Base-by-base conservation (phyloP, 352 stramenopile species). In the Phytophthora citricola region DNA sequence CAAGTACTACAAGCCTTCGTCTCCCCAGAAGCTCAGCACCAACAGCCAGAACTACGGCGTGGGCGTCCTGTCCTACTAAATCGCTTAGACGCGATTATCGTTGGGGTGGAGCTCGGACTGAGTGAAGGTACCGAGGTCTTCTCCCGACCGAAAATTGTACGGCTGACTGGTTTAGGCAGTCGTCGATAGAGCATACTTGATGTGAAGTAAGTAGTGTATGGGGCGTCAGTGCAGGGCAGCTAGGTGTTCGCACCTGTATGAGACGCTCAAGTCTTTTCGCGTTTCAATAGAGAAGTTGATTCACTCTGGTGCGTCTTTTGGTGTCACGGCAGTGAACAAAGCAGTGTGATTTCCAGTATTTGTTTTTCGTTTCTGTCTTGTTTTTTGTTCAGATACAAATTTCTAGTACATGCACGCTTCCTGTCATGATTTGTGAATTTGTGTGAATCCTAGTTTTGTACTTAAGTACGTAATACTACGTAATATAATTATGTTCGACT, bases 41-140 rank as follows among this genome's bases (percentile, higher is more conserved):
- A 71, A 46, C 49, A 71, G 36, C 49, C 26, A 66, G 34, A 71
- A 71, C 63, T 71, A 57, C 32, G 63, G 55, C 14, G 55, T 71
- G 47, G 63, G 63, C 12, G 12, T 17, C 15, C 36, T 41, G 36
- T 17, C 31, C 29, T 14, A 32, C 60, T 48, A 64, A 48, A 14
- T 31, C 36, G 24, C 24, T 20, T 51, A 36, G 11, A 38, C 12
- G 46, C 32, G 24, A 20, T 17, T n/a, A 17, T 15, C 15, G 7
- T n/a, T 31, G 11, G 36, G 36, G 36, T 26, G 34, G n/a, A 31
- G 20, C 49, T 62, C 12, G 11, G 11, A 31, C 46, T 20, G 41
- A 49, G 10, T 44, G 53, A 60, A 60, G 52, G 53, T 44, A 45
- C 40, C 24, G 38, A 39, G 14, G 40, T 43, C 12, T 43, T 17